These are phyloP conservation scores for Ascochyta fabae DNA, from an alignment of 2,329 filamentous ascomycete species.

Conservation along the genomic window DNA sequence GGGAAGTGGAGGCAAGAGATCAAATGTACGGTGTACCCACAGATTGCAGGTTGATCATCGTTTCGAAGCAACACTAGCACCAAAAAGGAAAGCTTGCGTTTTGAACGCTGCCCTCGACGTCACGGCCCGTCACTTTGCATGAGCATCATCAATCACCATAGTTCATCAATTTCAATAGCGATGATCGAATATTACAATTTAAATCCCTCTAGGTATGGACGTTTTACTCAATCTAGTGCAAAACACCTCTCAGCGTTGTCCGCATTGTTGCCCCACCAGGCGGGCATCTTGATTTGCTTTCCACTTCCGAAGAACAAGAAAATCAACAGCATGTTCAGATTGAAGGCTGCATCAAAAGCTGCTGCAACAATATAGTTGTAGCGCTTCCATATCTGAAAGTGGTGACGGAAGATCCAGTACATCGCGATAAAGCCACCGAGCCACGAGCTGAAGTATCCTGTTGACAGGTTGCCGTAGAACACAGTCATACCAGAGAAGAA, in stretches of 20 bases:
- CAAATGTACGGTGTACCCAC: slow-evolving; percentile 1
- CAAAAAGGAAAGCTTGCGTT: not conserved
- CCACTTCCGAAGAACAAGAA: slow-evolving; percentile 66
- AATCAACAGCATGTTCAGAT: slow-evolving; percentile 66
- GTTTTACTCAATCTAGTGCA: slow-evolving; percentile 48
- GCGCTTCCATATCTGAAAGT: slow-evolving; percentile 64
- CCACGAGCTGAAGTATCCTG: slow-evolving; percentile 62
- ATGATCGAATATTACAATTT: not conserved
- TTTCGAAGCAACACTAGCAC: slow-evolving; percentile 10
- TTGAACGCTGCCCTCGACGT: slow-evolving; percentile 10
- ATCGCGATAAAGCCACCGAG: slow-evolving; percentile 68
- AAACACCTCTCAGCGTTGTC: slow-evolving; percentile 65
- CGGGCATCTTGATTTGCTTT: slow-evolving; percentile 64
- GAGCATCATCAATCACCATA: not conserved
- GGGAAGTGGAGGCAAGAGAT: slow-evolving; percentile 7
- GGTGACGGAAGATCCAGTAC: slow-evolving; percentile 63
- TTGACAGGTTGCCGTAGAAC: slow-evolving; percentile 68
- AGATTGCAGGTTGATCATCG: slow-evolving; percentile 11
- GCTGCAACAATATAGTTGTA: slow-evolving; percentile 69
- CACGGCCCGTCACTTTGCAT: slow-evolving; percentile 1
- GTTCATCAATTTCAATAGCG: not conserved
- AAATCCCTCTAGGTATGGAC: too few relatives aligned
- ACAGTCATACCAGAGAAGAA: slow-evolving; percentile 63
- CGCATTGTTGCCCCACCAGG: slow-evolving; percentile 69
- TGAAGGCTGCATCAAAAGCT: slow-evolving; percentile 68